Base-by-base conservation (phyloP, 345 rosid genomes). In the Pugionium dolabratum region DNA sequence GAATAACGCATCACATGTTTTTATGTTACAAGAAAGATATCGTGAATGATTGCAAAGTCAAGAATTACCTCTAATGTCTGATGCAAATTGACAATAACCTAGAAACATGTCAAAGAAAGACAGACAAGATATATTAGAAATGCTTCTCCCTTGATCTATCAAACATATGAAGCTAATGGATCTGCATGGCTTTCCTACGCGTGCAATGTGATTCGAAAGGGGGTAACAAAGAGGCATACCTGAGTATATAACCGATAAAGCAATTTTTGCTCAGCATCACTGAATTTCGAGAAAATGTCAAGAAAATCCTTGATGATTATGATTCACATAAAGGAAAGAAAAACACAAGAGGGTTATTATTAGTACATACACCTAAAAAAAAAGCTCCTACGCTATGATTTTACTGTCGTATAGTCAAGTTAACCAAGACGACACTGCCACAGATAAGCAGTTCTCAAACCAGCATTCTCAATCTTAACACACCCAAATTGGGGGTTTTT, bases 51-150 rank as follows among this genome's bases (percentile, higher is more conserved):
- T 37, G 26, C 7, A 45, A 9, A 46, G 69, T 0, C 10, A 28
- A 54, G 35, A 28, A 2, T 61, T 81, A 89, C 96, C 96, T 82
- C 84, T 59, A 82, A 43, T 29, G 64, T 71, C 59, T 63, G 82
- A 77, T 86, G 90, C 88, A 89, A 78, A 62, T 83, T 82, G 37
- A 83, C 76, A 67, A 89, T 79, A 57, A 86, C 87, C 96, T 88
- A 85, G 54, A 78, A 76, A 50, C 73, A 73, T 32, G 31, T 39
- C 9, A 46, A 11, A 72, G 9, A 62, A 2, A 53, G 41, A 32
- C 8, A 50, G 49, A 58, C 48, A 5, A 60, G 10, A 43, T 25
- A 43, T 2, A 57, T 49, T 10, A 57, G 4, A 56, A 50, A 56
- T n/a, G 5, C 18, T 10, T 46, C 44, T n/a, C 32, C 36, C 25